Percentiles rank a stretch among this genome's conserved stretches.
Evolutionary conservation across 2,329 filamentous ascomycete species (phyloP).

Genomic region (Talaromyces sp.): DNA sequence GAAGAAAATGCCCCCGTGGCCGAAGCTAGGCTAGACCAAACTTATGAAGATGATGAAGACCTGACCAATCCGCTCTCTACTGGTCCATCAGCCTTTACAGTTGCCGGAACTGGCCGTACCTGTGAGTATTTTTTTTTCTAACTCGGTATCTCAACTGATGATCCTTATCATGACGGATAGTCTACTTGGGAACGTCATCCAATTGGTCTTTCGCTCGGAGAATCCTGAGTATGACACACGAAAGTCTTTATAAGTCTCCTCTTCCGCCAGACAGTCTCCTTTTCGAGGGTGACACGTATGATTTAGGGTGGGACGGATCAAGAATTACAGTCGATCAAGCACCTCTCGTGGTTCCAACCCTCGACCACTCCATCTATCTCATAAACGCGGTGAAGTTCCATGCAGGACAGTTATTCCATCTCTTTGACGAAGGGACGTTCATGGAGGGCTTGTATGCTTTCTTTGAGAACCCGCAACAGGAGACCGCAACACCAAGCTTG

Average conservation of each 20-base stretch:
- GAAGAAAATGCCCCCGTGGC: neutral
- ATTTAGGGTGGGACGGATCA: neutral
- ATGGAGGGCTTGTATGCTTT: conserved; percentile 41
- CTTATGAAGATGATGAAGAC: neutral
- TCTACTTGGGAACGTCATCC: neutral
- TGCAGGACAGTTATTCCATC: conserved; percentile 48
- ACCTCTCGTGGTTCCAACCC: conserved; percentile 38
- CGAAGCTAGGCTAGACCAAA: neutral
- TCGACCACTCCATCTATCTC: conserved; percentile 46
- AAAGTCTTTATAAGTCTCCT: neutral
- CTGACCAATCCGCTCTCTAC: neutral
- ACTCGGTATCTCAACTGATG: neutral
- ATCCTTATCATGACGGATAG: neutral
- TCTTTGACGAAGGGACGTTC: conserved; percentile 50
- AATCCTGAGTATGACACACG: neutral
- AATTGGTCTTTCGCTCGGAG: neutral
- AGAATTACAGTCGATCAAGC: conserved; percentile 14
- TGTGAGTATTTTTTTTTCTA: neutral
- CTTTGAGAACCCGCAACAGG: conserved; percentile 29
- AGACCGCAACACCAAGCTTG: conserved; percentile 25
- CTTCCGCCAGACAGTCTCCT: neutral
- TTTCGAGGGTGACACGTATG: neutral
- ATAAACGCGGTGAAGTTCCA: conserved; percentile 54
- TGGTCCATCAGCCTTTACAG: neutral
- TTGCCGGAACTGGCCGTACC: neutral